phyloP scores from a whole-genome alignment of 179 eudicot genomes.

The Silene noctiflora region DNA sequence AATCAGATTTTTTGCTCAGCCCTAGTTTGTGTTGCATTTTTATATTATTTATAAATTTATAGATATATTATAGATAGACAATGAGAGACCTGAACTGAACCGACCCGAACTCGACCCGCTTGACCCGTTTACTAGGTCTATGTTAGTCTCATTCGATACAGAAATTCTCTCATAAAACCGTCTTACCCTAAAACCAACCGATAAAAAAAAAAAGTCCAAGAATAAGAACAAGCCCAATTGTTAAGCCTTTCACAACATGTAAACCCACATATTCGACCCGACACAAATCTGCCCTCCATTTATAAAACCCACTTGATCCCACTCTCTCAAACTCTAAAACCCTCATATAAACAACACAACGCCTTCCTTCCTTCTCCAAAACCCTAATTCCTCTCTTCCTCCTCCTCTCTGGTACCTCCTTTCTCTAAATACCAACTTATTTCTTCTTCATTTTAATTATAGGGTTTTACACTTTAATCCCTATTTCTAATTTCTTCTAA shows the following conservation, averaged over 20 bases:
- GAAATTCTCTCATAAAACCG: too few species aligned
- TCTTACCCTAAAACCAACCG: too few species aligned
- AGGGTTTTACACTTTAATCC: neutral
- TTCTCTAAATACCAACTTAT: neutral
- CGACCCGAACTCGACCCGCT: too few species aligned
- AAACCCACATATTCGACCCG: neutral
- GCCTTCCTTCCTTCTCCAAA: neutral
- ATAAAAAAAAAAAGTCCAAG: neutral
- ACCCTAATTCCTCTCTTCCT: constrained; percentile 13
- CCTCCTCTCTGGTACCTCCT: neutral
- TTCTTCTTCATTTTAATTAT: neutral
- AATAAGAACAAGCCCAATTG: neutral
- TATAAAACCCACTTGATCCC: neutral
- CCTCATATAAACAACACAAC: constrained; percentile 5
- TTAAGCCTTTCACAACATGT: too few species aligned
- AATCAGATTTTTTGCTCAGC: too few species aligned
- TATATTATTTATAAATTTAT: too few species aligned
- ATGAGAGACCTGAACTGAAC: too few species aligned
- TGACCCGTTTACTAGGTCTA: too few species aligned
- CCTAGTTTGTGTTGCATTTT: too few species aligned
- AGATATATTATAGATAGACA: too few species aligned
- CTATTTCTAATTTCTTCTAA: neutral
- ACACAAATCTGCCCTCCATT: neutral
- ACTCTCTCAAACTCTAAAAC: constrained; percentile 14
- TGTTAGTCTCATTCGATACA: too few species aligned